Percentiles rank a stretch among this genome's conserved stretches.
phyloP scores from a whole-genome alignment of 2,329 filamentous ascomycete genomes.

The Pleomassaria siparia region DNA sequence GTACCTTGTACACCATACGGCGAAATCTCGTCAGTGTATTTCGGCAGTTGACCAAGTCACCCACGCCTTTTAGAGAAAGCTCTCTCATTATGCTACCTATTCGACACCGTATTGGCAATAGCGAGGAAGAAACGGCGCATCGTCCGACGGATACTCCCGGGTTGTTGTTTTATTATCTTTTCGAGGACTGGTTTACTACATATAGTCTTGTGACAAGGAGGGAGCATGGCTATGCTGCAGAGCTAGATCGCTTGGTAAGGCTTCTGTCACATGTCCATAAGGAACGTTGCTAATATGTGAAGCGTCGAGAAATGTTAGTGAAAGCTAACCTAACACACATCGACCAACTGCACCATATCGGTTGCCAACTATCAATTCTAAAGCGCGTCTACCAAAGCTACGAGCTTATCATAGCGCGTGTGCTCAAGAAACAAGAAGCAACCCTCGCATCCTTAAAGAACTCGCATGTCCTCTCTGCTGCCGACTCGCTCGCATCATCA shows the following conservation, averaged over 20 bases:
- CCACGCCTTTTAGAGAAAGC: slow-evolving; percentile 43
- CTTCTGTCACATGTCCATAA: background rate
- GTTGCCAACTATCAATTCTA: slow-evolving; percentile 61
- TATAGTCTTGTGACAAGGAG: slow-evolving; percentile 57
- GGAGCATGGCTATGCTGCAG: slow-evolving; percentile 50
- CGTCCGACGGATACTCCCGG: slow-evolving; percentile 58
- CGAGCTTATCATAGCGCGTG: slow-evolving; percentile 60
- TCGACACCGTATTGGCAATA: slow-evolving; percentile 47
- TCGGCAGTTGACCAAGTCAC: slow-evolving; percentile 59
- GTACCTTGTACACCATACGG: slow-evolving; percentile 54
- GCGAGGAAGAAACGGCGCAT: slow-evolving; percentile 50
- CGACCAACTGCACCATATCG: slow-evolving; percentile 59
- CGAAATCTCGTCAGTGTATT: slow-evolving; percentile 64
- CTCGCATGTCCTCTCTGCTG: slow-evolving; percentile 42
- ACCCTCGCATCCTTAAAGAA: slow-evolving; percentile 49
- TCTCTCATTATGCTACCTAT: slow-evolving; percentile 49
- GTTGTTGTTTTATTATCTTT: slow-evolving; percentile 66
- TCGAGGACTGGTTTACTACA: slow-evolving; percentile 66
- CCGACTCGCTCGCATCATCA: slow-evolving; percentile 33
- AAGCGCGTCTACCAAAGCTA: slow-evolving; percentile 64
- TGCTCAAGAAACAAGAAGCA: slow-evolving; percentile 51
- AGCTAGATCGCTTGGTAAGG: slow-evolving; percentile 55
- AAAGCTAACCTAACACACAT: slow-evolving; percentile 50
- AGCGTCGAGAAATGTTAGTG: slow-evolving; percentile 58
- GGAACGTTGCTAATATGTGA: slow-evolving; percentile 8